phyloP scores from a whole-genome alignment of 2,329 filamentous ascomycete genomes.

The Proliferodiscus dingleyae region DNA sequence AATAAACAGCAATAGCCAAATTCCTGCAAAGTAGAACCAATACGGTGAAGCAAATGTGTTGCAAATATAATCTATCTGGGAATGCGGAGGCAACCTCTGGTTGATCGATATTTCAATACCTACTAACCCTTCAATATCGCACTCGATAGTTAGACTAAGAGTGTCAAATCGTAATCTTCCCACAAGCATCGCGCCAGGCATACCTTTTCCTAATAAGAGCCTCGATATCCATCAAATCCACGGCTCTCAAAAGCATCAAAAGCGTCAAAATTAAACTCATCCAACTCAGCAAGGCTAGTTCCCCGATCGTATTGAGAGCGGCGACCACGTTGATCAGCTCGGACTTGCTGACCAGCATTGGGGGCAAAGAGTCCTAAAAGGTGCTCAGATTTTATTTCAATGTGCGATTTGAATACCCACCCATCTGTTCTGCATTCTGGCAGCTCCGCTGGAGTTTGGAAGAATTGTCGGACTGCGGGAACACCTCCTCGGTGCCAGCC shows the following conservation, averaged over 20 bases:
- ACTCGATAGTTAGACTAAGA: no score
- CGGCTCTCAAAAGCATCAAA: conserved; percentile 4
- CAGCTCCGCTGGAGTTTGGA: conserved; percentile 84
- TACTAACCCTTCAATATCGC: background rate
- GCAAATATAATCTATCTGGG: background rate
- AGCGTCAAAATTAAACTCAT: conserved; percentile 24
- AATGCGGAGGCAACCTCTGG: background rate
- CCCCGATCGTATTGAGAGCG: conserved; percentile 79
- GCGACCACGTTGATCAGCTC: conserved; percentile 66
- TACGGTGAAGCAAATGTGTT: background rate
- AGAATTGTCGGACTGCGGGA: conserved; percentile 76
- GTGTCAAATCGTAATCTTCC: no score
- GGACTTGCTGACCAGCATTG: conserved; percentile 66
- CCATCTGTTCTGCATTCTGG: conserved; percentile 80
- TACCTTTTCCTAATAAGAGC: conserved; percentile 18
- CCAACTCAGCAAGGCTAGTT: conserved; percentile 58
- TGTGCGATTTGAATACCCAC: conserved; percentile 43
- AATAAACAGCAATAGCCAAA: background rate
- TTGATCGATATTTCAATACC: background rate
- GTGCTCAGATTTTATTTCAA: conserved; percentile 3
- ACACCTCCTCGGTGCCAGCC: conserved; percentile 67
- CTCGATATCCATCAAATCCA: conserved; percentile 12
- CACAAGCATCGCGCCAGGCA: no score
- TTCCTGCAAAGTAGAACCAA: background rate
- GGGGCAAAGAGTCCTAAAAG: conserved; percentile 72